These are phyloP conservation scores for Articulospora tetracladia DNA, from an alignment of 495 filamentous ascomycete genomes.

Conservation along the genomic window DNA sequence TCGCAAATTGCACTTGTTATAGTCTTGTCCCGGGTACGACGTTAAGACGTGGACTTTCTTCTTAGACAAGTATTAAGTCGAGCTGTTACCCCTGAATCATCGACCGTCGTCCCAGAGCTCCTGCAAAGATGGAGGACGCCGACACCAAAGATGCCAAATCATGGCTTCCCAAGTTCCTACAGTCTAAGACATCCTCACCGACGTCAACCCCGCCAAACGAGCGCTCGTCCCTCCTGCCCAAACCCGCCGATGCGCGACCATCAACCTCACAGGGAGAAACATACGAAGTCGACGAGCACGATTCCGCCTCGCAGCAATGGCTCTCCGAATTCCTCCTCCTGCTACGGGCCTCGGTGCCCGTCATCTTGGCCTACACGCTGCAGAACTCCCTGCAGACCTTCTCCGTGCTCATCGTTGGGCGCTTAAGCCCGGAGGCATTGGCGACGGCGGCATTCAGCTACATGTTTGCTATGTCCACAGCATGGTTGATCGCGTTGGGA, in stretches of 20 bases:
- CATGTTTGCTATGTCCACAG: conserved; percentile 93
- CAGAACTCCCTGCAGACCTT: conserved; percentile 87
- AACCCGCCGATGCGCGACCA: conserved; percentile 4
- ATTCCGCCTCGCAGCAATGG: conserved; percentile 24
- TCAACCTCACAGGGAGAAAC: conserved; percentile 17
- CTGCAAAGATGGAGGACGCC: conserved; percentile 12
- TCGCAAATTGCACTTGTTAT: too few relatives aligned
- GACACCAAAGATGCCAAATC: conserved; percentile 15
- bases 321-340: conserved; percentile 66
- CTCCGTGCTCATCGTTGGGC: conserved; percentile 80
- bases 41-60: neutral
- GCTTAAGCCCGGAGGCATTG: conserved; percentile 74
- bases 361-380: conserved; percentile 84
- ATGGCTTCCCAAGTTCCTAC: conserved; percentile 24
- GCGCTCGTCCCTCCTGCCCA: conserved; percentile 25
- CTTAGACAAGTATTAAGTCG: too few relatives aligned
- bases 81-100: too few relatives aligned
- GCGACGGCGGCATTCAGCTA: conserved; percentile 85
- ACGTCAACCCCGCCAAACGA: conserved; percentile 20
- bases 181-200: conserved; percentile 1
- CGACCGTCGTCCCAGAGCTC: too few relatives aligned
- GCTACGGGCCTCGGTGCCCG: conserved; percentile 66
- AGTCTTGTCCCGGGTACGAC: too few relatives aligned
- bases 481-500: conserved; percentile 88
- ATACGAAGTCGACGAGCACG: conserved; percentile 17